Evolutionary conservation across 1,139 yeast genomes (phyloP), one percentile per base, ranked within the genome.

Genomic region (Pichia sp.): DNA sequence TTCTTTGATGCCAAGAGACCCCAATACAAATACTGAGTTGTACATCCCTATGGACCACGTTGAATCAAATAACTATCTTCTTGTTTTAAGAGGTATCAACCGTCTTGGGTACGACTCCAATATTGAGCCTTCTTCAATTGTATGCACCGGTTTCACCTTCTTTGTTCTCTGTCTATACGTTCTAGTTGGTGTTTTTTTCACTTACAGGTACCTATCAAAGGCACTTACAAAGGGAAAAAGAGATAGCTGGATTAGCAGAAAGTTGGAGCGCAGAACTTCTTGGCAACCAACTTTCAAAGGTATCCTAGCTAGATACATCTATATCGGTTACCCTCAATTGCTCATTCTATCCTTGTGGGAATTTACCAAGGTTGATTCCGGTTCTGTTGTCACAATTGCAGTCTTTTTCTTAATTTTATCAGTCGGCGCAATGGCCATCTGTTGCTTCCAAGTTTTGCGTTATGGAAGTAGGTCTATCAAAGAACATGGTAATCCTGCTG

Each of bases 301-400:
- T 49, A 73, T 89, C 6, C 59, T 87, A 49, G 76, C 84, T 61
- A 78, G 90, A 69, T 86, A 86, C 65, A 76, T 86, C 55, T 84
- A 80, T 63, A 85, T 87, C 67, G 95, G 93, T 0, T 85, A 85
- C 66, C 81, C 90, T 2, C 95, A 87, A 70, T 72, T 87, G 61
- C 73, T 80, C 4, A 79, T 87, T 52, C 74, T 87, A 53, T 81
- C 92, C n/a, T 75, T 86, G 51, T 87, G 89, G 88, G 93, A 87
- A 70, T 86, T 85, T 63, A 80, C 84, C 10, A 77, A 75, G 61
- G 70, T 75, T 57, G 95, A 87, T 66, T 85, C 93, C 0, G 84
- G 89, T 2, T 93, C 92, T 0, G 84, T 87, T 50, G 78, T 87
- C 55, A 87, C 85, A 5, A 73, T 87, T 59, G 90, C 92, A 1